Evolutionary conservation across 2,329 filamentous ascomycete species (phyloP).

Genomic region (Pseudogymnoascus verrucosus): DNA sequence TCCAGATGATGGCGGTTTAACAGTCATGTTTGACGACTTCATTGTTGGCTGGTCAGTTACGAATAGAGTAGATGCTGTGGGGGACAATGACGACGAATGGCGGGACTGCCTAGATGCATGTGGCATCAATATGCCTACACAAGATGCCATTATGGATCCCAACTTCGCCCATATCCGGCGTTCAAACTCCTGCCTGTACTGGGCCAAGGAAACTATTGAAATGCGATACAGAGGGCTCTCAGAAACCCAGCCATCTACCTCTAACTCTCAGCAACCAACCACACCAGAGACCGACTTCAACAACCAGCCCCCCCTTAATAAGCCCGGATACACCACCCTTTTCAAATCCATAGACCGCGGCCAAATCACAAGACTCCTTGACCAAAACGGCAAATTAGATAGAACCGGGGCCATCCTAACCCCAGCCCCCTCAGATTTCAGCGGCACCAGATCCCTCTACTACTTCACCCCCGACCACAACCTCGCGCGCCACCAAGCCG

Average conservation of each 20-base stretch:
- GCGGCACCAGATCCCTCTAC: background rate
- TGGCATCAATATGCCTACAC: background rate
- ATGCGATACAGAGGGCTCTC: background rate
- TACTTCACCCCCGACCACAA: background rate
- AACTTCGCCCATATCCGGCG: background rate
- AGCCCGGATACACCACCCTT: background rate
- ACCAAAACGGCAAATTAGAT: background rate
- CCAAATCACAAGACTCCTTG: background rate
- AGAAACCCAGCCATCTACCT: background rate
- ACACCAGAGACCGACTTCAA: background rate
- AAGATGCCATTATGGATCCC: background rate
- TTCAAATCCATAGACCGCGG: background rate
- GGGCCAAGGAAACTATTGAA: background rate
- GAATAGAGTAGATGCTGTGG: background rate
- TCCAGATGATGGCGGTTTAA: background rate
- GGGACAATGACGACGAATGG: background rate
- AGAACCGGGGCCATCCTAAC: background rate
- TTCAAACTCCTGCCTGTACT: background rate
- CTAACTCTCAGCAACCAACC: background rate
- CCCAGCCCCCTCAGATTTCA: background rate
- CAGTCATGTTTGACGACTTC: background rate
- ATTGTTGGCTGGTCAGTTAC: background rate
- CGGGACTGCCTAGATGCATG: background rate
- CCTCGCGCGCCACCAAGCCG: background rate
- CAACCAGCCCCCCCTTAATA: background rate